Evolutionary conservation across 2,329 filamentous ascomycete species (phyloP), one percentile per base, ranked within the genome.

Genomic region (Aspergillus flavus): DNA sequence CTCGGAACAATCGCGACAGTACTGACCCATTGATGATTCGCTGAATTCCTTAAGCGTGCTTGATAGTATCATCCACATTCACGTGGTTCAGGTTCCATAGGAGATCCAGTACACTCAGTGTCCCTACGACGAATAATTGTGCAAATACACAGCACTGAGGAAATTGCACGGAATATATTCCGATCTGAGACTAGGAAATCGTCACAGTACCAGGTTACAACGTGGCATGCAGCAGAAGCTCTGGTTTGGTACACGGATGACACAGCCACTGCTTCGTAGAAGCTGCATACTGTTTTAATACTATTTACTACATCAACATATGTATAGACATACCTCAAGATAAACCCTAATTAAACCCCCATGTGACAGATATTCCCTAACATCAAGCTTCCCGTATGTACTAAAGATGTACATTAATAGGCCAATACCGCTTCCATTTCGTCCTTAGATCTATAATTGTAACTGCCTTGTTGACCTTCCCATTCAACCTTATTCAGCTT

Each of bases 211-310:
- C 36, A 34, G 36, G 58, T 55, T 61, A 61, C 60, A 58, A 58
- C 60, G 55, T 61, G 55, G 53, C 61, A 57, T 61, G 58, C 58
- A 63, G 23, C 34, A 39, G 32, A 59, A 23, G 50, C 23, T 60
- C 26, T n/a, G 34, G 14, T 36, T 36, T 36, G 34, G 34, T 36
- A 36, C 14, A 16, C 12, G 19, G 26, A 50, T 50, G 6, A 28
- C 46, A 50, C 46, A 50, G 28, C 14, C 14, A 19, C 21, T 28
- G 48, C 23, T 52, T 52, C 48, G 23, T 46, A 46, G n/a, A 46
- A 23, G 21, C 7, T 46, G 10, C 11, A 46, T 46, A 12, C 21
- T 46, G 26, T 7, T 28, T 28, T 28, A 6, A 28, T 28, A n/a
- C 4, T 21, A 6, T 5, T 46, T 41, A 41, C 16, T 41, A 41